These are phyloP conservation scores for Falciphora oryzae DNA, from an alignment of 2,329 filamentous ascomycete species.

Conservation along the genomic window DNA sequence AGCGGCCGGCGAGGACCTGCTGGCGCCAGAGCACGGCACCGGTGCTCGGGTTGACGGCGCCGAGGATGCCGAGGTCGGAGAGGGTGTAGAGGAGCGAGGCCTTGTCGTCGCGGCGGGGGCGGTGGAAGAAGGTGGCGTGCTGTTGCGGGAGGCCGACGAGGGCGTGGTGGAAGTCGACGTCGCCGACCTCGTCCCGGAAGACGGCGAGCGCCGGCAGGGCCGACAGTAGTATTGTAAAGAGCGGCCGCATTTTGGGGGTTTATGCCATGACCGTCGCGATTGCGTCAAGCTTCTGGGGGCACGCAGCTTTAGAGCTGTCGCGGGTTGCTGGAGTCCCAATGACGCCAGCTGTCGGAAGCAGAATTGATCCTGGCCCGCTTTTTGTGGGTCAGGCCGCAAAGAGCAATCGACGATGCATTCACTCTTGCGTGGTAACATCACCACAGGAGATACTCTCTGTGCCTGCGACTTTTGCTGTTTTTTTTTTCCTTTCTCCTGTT, in stretches of 20 bases:
- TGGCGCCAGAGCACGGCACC: conserved; percentile 86
- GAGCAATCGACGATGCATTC: too few relatives aligned
- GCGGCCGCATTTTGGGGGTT: conserved; percentile 8
- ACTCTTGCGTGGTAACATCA: too few relatives aligned
- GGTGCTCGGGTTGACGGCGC: conserved; percentile 82
- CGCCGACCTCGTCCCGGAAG: conserved; percentile 84
- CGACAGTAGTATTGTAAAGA: conserved; percentile 15
- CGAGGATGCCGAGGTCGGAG: conserved; percentile 68
- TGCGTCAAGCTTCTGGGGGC: neutral
- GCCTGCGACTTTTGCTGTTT: too few relatives aligned
- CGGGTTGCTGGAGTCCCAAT: neutral
- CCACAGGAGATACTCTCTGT: too few relatives aligned
- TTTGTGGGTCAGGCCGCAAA: neutral
- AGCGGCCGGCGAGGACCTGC: conserved; percentile 47
- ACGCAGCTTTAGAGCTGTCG: too few relatives aligned
- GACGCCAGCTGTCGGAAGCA: neutral
- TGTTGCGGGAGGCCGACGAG: conserved; percentile 77
- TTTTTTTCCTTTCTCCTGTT: too few relatives aligned
- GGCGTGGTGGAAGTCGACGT: conserved; percentile 88
- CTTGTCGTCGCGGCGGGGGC: conserved; percentile 72
- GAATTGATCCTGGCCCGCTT: neutral
- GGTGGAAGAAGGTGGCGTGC: conserved; percentile 91
- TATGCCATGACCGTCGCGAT: neutral
- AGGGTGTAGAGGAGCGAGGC: conserved; percentile 88
- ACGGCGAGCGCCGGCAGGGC: conserved; percentile 51